phyloP scores from a whole-genome alignment of 2,329 filamentous ascomycete genomes.

The Cryoendolithus antarcticus region DNA sequence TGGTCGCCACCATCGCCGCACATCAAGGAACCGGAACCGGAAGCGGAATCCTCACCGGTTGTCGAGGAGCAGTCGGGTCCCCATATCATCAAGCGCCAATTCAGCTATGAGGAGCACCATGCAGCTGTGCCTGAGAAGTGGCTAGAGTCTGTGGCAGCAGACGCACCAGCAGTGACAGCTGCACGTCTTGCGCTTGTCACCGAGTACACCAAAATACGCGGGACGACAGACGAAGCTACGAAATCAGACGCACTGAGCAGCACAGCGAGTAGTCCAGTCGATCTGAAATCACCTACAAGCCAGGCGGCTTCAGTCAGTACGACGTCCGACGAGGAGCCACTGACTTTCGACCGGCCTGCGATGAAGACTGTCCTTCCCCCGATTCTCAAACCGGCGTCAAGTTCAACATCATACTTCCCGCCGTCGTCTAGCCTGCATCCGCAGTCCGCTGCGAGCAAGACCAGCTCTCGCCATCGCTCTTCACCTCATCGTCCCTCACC shows the following conservation, averaged over 20 bases:
- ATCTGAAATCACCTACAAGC: slow-evolving; percentile 33
- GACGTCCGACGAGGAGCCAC: slow-evolving; percentile 70
- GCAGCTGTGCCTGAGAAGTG: not conserved
- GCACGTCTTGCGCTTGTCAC: slow-evolving; percentile 19
- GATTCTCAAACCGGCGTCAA: not conserved
- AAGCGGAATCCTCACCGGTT: slow-evolving; percentile 3
- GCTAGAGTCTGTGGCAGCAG: slow-evolving; percentile 15
- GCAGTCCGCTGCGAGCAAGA: slow-evolving; percentile 1
- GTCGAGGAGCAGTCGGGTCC: not conserved
- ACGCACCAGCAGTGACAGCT: slow-evolving; percentile 16
- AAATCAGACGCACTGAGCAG: slow-evolving; percentile 5
- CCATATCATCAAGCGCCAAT: slow-evolving; percentile 11
- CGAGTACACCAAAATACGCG: slow-evolving; percentile 8
- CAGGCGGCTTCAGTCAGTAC: slow-evolving; percentile 53
- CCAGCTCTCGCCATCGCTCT: slow-evolving; percentile 2
- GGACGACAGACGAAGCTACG: slow-evolving; percentile 5
- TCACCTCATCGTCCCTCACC: slow-evolving; percentile 9
- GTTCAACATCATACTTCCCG: slow-evolving; percentile 15
- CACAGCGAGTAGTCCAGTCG: slow-evolving; percentile 16
- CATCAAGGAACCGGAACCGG: slow-evolving; percentile 1
- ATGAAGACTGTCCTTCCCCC: slow-evolving; percentile 1
- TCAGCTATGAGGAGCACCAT: slow-evolving; percentile 24
- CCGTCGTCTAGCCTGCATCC: slow-evolving; percentile 21
- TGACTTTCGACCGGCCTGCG: slow-evolving; percentile 44
- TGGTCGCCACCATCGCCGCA: too few species aligned